phyloP scores from a whole-genome alignment of 1,284 basidiomycete species.

The Cronartium ribicola region DNA sequence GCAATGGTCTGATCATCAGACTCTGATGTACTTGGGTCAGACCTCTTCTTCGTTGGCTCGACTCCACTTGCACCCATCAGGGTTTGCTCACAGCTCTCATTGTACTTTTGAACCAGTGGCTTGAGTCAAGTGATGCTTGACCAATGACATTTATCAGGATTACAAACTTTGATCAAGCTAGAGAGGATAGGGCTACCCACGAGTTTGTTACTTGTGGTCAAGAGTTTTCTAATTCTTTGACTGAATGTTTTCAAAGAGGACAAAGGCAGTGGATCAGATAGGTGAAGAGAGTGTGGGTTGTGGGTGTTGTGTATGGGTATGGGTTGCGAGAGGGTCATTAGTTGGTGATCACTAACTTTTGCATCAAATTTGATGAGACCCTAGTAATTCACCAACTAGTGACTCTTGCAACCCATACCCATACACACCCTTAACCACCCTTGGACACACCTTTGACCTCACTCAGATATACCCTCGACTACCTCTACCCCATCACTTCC shows the following conservation, averaged over 20 bases:
- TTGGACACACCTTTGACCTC: too few relatives aligned
- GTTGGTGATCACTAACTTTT: background rate
- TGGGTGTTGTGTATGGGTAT: background rate
- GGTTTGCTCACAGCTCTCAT: background rate
- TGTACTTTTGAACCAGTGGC: background rate
- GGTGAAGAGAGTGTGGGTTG: background rate
- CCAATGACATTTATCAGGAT: background rate
- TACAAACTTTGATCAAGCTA: constrained; percentile 16
- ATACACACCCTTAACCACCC: too few relatives aligned
- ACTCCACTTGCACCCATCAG: background rate
- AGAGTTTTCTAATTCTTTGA: constrained; percentile 44
- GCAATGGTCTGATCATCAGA: background rate
- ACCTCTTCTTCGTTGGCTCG: too few relatives aligned
- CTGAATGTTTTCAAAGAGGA: constrained; percentile 10
- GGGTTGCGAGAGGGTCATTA: background rate
- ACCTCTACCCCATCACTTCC: too few relatives aligned
- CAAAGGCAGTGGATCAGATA: background rate
- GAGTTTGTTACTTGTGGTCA: constrained; percentile 45
- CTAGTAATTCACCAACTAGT: too few relatives aligned
- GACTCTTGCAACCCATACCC: too few relatives aligned
- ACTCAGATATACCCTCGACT: too few relatives aligned
- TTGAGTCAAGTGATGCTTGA: background rate
- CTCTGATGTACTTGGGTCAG: too few relatives aligned
- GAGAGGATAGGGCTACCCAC: constrained; percentile 34
- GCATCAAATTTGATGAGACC: too few relatives aligned